Base-by-base conservation (phyloP, 257 asterid genomes). In the Nicotiana noctiflora region DNA sequence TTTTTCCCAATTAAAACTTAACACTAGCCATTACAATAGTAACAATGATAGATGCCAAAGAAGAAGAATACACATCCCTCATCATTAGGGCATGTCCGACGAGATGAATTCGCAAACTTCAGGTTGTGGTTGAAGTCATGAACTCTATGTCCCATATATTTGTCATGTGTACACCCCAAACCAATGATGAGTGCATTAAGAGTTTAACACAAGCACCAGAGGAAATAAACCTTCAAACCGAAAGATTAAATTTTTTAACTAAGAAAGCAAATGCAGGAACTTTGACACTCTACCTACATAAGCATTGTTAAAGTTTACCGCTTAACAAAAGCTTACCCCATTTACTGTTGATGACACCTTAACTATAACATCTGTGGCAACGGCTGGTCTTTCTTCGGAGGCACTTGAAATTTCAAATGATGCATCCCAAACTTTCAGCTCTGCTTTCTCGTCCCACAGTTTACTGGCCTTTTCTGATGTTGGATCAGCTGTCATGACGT, bases 321-420 rank as follows among this genome's bases (percentile, higher is more conserved):
- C 40, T 29, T 5, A 51, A 79, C 44, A 57, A 18, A 68, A 85
- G 46, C 67, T 79, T 78, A 88, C 91, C 87, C 80, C 62, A 62
- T 68, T 72, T 81, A 79, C 70, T 13, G 86, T 34, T 52, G 76
- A 76, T 62, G 85, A 75, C 23, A 53, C 86, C 87, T 82, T 75
- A 8, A 82, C 61, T 84, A 68, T 87, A 44, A 80, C 53, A 76
- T 83, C 84, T 10, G 61, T 27, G 51, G 79, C 83, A 78, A 61
- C 56, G 76, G 23, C 82, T 23, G 57, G 62, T 61, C 55, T 79
- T 32, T 80, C 62, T 40, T 82, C 76, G 12, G 84, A 84, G 59
- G 80, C 76, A 77, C 79, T 80, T n/a, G 65, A 81, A 77, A 61
- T 66, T 77, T 79, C 90, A 83, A 81, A 21, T 21, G 89, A 81